Base-by-base conservation (phyloP, 495 filamentous ascomycete species). In the Penicillium antarcticum region DNA sequence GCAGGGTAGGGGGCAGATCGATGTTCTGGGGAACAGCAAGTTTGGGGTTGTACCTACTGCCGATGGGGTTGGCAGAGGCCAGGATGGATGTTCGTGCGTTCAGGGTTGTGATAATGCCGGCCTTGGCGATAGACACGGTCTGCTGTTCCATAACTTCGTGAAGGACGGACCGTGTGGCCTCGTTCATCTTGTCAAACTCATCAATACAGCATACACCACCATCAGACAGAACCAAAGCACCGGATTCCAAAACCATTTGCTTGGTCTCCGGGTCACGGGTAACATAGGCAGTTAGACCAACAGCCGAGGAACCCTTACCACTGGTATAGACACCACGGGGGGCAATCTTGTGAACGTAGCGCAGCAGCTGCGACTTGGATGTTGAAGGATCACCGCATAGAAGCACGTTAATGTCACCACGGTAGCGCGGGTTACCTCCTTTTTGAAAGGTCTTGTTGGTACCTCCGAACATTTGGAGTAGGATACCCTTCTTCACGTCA, bases 101-200 rank as follows among this genome's bases (percentile, higher is more conserved):
- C 53, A 98, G 77, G 1, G 94, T 97, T 3, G 94, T 98, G 71
- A 98, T 98, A 72, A 98, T 98, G 60, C 94, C 94, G 1, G 94
- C 94, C 76, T 98, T 98, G 51, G 94, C 94, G 52, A 98, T 95
- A 1, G 95, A 97, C 11, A 98, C 92, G 1, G 94, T 98, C 74
- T 98, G 94, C 70, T 98, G 94, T 65, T 98, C 94, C 94, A 98
- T 98, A 14, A 98, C 94, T 83, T 98, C 94, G 78, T 98, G 94
- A 31, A 98, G 79, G 9, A 97, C 94, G 3, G 92, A 96, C 31
- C 94, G 86, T 0, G 95, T 97, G 19, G 91, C 83, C 48, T 98
- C 94, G 45, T 87, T 91, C 94, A 98, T 98, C 70, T 98, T 98
- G 76, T 98, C 94, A 58, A 98, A 98, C 68, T 98, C 94, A 60